Percentiles rank a stretch among this genome's conserved stretches.
Evolutionary conservation across 768 basidiomycete genomes (phyloP).

Genomic region (Tulasnella sp.): DNA sequence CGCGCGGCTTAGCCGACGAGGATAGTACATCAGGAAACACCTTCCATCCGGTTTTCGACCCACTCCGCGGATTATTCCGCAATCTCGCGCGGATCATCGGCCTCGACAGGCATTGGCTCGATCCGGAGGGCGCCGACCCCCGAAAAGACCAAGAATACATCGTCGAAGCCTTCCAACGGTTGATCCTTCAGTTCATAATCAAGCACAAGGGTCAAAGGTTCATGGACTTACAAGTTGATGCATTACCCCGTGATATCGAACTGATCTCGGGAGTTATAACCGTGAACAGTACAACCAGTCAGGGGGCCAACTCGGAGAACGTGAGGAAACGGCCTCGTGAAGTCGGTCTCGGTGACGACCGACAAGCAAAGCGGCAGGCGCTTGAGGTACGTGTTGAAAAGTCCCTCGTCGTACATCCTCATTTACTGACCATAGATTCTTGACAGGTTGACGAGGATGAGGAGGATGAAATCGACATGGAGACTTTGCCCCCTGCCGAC

Average conservation of each 20-base stretch:
- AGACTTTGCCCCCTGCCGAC: too few species aligned
- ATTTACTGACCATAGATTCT: too few species aligned
- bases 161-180: neutral
- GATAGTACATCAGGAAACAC: neutral
- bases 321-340: too few species aligned
- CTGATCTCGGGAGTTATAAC: neutral
- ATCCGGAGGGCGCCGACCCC: neutral
- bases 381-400: too few species aligned
- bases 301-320: neutral
- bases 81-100: neutral
- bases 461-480: too few species aligned
- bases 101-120: neutral
- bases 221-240: neutral
- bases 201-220: neutral
- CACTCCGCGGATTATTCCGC: neutral
- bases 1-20: neutral
- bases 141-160: neutral
- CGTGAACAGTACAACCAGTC: neutral
- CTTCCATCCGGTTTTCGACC: neutral
- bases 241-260: neutral
- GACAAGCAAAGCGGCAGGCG: too few species aligned
- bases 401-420: too few species aligned
- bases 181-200: neutral
- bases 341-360: too few species aligned
- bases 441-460: too few species aligned